Percentiles rank a stretch among this genome's conserved stretches.
These are phyloP conservation scores for Botrytis byssoidea DNA, from an alignment of 2,329 filamentous ascomycete species.

Conservation along the genomic window DNA sequence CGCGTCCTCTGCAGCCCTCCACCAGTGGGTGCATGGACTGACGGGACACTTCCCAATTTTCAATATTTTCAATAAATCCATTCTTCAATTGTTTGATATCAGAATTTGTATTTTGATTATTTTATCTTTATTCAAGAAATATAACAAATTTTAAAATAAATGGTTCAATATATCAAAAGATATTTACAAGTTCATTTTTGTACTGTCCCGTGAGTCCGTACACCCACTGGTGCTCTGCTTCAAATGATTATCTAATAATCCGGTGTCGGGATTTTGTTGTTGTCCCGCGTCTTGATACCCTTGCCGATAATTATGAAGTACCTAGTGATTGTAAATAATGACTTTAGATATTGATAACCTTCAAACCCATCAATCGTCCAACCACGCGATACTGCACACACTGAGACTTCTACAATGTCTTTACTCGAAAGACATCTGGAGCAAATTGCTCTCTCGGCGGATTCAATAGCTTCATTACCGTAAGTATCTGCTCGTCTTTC, in stretches of 20 bases:
- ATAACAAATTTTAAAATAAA: no score
- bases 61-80: no score
- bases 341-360: constrained; percentile 1
- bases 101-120: no score
- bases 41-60: no score
- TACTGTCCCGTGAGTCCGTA: no score
- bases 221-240: no score
- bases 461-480: constrained; percentile 73
- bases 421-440: constrained; percentile 70
- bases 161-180: no score
- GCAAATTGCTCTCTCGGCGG: constrained; percentile 73
- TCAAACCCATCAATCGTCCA: not conserved
- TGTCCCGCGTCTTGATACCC: not conserved
- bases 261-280: not conserved
- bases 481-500: constrained; percentile 43
- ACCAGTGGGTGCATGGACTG: no score
- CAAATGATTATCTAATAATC: constrained; percentile 3
- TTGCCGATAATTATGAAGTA: constrained; percentile 2
- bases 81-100: no score
- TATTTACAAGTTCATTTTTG: no score
- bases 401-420: constrained; percentile 52
- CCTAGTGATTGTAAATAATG: not conserved
- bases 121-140: no score
- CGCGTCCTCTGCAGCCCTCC: not conserved
- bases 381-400: not conserved